These are phyloP conservation scores for Botrytis squamosa DNA, from an alignment of 2,329 filamentous ascomycete genomes.

Conservation along the genomic window DNA sequence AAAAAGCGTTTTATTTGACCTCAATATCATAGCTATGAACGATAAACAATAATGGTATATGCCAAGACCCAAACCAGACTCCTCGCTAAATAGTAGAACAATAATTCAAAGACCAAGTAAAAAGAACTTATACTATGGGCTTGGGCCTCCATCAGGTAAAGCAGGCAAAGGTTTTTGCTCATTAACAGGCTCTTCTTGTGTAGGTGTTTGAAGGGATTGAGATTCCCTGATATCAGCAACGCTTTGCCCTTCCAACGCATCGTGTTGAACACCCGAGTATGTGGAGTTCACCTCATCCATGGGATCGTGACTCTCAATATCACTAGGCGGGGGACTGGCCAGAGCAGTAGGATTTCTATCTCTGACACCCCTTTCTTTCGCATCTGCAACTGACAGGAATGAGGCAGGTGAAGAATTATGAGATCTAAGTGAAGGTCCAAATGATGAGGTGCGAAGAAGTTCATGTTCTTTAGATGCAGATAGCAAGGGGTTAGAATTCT, in stretches of 20 bases:
- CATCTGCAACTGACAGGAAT: conserved; percentile 4
- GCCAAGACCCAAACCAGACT: conserved; percentile 8
- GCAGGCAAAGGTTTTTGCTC: conserved; percentile 10
- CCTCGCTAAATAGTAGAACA: conserved; percentile 14
- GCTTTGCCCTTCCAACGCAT: background rate
- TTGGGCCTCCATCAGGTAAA: background rate
- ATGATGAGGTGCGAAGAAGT: conserved; percentile 17
- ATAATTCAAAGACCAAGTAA: background rate
- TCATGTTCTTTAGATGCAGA: conserved; percentile 11
- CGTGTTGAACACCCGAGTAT: background rate
- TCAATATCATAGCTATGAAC: background rate
- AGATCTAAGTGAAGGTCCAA: conserved; percentile 11
- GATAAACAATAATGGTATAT: background rate
- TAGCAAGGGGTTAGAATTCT: conserved; percentile 1
- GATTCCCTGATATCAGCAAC: background rate
- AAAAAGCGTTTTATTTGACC: background rate
- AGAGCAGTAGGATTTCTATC: background rate
- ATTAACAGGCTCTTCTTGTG: background rate
- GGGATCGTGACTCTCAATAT: conserved; percentile 1
- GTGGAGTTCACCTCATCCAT: conserved; percentile 15
- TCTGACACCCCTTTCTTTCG: conserved; percentile 6
- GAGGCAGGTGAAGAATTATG: conserved; percentile 12
- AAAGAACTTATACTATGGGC: background rate
- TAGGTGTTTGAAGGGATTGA: background rate
- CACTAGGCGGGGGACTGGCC: conserved; percentile 10